Evolutionary conservation across 495 filamentous ascomycete species (phyloP), one percentile per base, ranked within the genome.

Genomic region (Wilcoxina mikolae): DNA sequence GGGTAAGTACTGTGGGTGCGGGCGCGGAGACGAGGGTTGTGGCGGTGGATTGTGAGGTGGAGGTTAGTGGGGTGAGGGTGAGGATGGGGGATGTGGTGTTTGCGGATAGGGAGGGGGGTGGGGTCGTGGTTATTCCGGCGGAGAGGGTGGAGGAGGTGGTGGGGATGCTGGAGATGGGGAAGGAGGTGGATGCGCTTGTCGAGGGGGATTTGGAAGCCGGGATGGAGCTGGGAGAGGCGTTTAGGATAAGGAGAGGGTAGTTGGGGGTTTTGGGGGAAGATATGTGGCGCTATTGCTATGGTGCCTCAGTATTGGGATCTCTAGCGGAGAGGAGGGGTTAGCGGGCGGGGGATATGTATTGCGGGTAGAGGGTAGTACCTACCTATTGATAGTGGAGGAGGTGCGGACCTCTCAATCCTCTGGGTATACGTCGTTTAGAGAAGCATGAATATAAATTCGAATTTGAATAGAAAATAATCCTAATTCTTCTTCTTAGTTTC

Each of bases 61-160:
- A 57, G 17, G 61, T 84, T 55, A 68, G 69, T 4, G 73, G 71
- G 0, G 68, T 76, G n/a, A 64, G 56, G 12, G 71, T 83, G 26
- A 65, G 60, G 15, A 52, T 78, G 68, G 80, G 79, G 0, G 82
- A 84, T 67, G 69, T 83, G 18, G 69, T 83, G 22, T 77, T 83
- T 58, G 73, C 74, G 44, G 81, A 85, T 63, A 72, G 74, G 0
- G 59, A 68, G 23, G 77, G 80, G 42, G 81, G 78, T 3, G 54
- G 11, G 45, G 77, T 81, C 0, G 79, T 83, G 3, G 72, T 71
- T n/a, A 78, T 84, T 50, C 81, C 82, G 1, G 64, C 67, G 25
- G 69, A 68, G 10, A 64, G 73, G 22, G 64, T 81, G 0, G 68
- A 68, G 12, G 68, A 70, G 28, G 74, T 80, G 11, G 52, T 79